Conservation (phyloP, 176 grass and related monocot genomes). For the Melocanna baccifera region DNA sequence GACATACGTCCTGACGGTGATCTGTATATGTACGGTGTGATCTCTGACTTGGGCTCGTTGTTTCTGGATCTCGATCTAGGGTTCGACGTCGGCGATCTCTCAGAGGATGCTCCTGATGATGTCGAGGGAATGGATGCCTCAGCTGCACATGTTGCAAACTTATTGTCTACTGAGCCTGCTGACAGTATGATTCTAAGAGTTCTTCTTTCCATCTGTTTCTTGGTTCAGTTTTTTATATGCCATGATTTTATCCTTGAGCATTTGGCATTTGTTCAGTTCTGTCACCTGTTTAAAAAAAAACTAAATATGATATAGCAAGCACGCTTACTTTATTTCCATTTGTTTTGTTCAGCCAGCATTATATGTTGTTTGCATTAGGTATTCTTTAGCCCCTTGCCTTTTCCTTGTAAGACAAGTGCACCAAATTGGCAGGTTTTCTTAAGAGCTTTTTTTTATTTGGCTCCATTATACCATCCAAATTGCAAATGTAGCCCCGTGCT, state of each 20-base stretch:
- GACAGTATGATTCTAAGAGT: slow-evolving; percentile 54
- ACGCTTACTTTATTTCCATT: neutral
- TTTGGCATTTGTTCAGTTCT: neutral
- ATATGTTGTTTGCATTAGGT: neutral
- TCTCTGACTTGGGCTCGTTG: neutral
- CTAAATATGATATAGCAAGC: neutral
- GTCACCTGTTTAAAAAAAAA: neutral
- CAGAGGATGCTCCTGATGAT: slow-evolving; percentile 77
- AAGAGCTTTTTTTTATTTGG: too few relatives aligned
- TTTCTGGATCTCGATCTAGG: slow-evolving; percentile 45
- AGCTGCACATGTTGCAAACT: slow-evolving; percentile 84
- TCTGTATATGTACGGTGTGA: neutral
- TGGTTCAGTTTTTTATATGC: neutral
- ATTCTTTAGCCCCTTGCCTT: neutral
- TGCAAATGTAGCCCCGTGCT: too few relatives aligned
- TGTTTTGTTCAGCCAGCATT: neutral
- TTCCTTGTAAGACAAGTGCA: neutral
- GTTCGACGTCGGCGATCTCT: slow-evolving; percentile 93
- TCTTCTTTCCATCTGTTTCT: neutral
- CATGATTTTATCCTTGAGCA: neutral
- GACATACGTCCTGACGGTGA: too few relatives aligned
- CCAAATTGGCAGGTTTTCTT: too few relatives aligned
- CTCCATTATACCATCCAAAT: too few relatives aligned
- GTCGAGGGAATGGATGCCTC: slow-evolving; percentile 83
- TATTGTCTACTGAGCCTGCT: slow-evolving; percentile 85